Evolutionary conservation across 2,329 filamentous ascomycete species (phyloP).

Genomic region (Alternaria burnsii): DNA sequence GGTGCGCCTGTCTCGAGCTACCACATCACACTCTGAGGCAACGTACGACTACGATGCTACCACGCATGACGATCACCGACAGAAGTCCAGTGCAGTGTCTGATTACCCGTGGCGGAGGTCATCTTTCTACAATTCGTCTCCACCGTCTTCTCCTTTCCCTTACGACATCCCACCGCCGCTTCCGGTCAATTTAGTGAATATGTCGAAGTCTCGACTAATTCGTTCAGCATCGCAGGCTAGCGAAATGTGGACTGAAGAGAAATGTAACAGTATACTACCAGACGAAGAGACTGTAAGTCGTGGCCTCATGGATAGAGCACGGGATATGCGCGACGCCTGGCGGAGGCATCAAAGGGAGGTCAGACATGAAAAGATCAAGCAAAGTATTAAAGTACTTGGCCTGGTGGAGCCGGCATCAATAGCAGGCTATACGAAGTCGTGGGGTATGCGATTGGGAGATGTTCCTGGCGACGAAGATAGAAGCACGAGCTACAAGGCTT

Average conservation of each 20-base stretch:
- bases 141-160: conserved; percentile 16
- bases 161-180: conserved; percentile 21
- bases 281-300: conserved; percentile 10
- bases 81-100: conserved; percentile 6
- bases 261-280: neutral
- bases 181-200: neutral
- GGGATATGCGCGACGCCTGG: conserved; percentile 33
- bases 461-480: conserved; percentile 3
- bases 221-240: conserved; percentile 1
- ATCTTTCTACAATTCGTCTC: conserved; percentile 23
- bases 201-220: neutral
- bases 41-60: conserved; percentile 9
- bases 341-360: conserved; percentile 29
- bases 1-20: conserved; percentile 26
- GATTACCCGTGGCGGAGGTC: conserved; percentile 16
- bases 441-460: neutral
- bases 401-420: conserved; percentile 37
- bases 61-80: conserved; percentile 5
- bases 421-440: conserved; percentile 21
- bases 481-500: neutral
- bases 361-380: conserved; percentile 41
- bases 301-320: conserved; percentile 34
- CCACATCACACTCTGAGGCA: conserved; percentile 13
- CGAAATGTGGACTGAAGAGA: conserved; percentile 1
- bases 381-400: conserved; percentile 43